Percentiles rank a stretch among this genome's conserved stretches.
Evolutionary conservation across 1,284 basidiomycete species (phyloP).

Genomic region (Melanopsichium pennsylvanicum): DNA sequence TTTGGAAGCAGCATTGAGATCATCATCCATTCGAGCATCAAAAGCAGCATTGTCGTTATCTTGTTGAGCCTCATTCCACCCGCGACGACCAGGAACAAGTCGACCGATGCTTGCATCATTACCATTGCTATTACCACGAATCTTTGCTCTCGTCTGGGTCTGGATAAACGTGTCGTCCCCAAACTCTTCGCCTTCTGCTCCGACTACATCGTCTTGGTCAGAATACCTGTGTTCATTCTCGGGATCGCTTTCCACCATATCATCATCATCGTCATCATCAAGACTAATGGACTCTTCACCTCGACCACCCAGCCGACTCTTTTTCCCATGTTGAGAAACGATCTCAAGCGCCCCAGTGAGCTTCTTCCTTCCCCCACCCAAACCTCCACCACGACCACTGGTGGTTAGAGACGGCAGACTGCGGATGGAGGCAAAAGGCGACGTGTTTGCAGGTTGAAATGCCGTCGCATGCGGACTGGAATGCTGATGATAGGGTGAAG

Average conservation of each 20-base stretch:
- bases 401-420: slow-evolving; percentile 20
- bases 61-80: slow-evolving; percentile 28
- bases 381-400: not conserved
- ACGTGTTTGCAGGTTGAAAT: slow-evolving; percentile 33
- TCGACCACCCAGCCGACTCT: slow-evolving; percentile 26
- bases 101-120: slow-evolving; percentile 33
- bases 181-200: slow-evolving; percentile 3
- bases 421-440: slow-evolving; percentile 32
- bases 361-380: not conserved
- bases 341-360: slow-evolving; percentile 30
- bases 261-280: slow-evolving; percentile 8
- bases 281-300: slow-evolving; percentile 7
- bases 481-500: slow-evolving; percentile 14
- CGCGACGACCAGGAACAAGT: slow-evolving; percentile 31
- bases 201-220: too few species aligned
- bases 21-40: slow-evolving; percentile 7
- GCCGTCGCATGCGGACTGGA: slow-evolving; percentile 19
- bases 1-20: slow-evolving; percentile 7
- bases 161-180: slow-evolving; percentile 42
- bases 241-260: slow-evolving; percentile 11
- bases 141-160: too few species aligned
- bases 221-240: not conserved
- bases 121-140: too few species aligned
- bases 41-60: not conserved
- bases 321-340: slow-evolving; percentile 37